Percentiles rank a stretch among this genome's conserved stretches.
These are phyloP conservation scores for Agarophyton chilense DNA, from an alignment of 23 red algal genomes.

Conservation along the genomic window DNA sequence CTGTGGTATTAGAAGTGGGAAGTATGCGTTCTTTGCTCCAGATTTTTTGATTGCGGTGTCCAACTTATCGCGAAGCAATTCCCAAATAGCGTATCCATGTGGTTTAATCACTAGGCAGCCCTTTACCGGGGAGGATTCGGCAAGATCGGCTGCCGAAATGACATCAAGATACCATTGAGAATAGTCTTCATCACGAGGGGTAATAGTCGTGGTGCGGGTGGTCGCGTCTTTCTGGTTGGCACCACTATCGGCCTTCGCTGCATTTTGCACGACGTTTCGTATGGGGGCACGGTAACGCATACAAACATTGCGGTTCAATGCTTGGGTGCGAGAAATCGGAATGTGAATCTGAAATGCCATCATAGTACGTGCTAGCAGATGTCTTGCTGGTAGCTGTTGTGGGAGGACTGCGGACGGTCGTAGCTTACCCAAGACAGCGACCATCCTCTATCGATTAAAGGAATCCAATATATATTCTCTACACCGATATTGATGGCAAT, in stretches of 20 bases:
- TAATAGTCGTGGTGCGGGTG: slow-evolving; percentile 37
- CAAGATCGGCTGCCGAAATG: slow-evolving; percentile 88
- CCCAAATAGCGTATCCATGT: slow-evolving; percentile 95
- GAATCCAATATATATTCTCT: no score
- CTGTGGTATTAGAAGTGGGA: slow-evolving; percentile 98
- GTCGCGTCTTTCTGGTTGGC: neutral
- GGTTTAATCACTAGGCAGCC: slow-evolving; percentile 93
- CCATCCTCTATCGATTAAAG: neutral
- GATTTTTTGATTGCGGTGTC: slow-evolving; percentile 78
- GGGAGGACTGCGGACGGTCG: neutral
- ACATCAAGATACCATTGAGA: slow-evolving; percentile 95
- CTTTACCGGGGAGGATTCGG: slow-evolving; percentile 87
- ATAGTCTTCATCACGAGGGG: slow-evolving; percentile 85
- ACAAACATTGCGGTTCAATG: neutral
- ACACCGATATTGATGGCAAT: no score
- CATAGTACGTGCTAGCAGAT: neutral
- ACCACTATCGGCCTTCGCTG: neutral
- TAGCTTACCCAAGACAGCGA: neutral
- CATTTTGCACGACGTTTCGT: neutral
- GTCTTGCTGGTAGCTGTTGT: neutral
- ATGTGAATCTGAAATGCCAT: slow-evolving; percentile 12
- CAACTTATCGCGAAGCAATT: slow-evolving; percentile 80
- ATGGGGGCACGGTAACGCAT: neutral
- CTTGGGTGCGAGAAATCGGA: neutral
- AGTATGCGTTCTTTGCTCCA: slow-evolving; percentile 94